Conservation (phyloP, 208 protist species). For the Paratrypanosoma confusum region DNA sequence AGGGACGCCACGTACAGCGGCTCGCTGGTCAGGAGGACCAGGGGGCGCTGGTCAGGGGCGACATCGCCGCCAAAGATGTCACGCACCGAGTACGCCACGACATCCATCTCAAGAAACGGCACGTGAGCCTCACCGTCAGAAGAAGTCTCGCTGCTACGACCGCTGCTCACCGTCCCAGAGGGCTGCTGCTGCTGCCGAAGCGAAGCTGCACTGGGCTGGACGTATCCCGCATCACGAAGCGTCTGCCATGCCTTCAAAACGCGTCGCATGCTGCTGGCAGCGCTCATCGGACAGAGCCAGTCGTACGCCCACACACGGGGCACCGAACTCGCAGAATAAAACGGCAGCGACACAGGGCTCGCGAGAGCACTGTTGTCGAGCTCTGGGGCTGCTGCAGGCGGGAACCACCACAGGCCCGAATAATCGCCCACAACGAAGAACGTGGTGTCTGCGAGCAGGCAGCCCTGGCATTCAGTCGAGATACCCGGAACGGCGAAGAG, state of each 20-base stretch:
- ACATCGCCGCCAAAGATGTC: slow-evolving; percentile 39
- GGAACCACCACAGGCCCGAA: slow-evolving; percentile 45
- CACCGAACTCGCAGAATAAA: slow-evolving; percentile 22
- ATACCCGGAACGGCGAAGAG: slow-evolving; percentile 82
- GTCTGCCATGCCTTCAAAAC: slow-evolving; percentile 16
- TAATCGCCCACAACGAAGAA: slow-evolving; percentile 77
- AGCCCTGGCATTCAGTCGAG: slow-evolving; percentile 70
- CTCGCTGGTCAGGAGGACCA: slow-evolving; percentile 38
- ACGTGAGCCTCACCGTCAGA: neutral
- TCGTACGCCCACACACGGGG: slow-evolving; percentile 42
- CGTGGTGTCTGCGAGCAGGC: slow-evolving; percentile 76
- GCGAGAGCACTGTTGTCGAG: slow-evolving; percentile 20
- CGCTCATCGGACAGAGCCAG: slow-evolving; percentile 49
- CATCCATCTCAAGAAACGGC: slow-evolving; percentile 34
- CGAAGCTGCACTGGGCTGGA: neutral
- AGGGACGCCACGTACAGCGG: slow-evolving; percentile 18
- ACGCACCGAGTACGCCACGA: slow-evolving; percentile 53
- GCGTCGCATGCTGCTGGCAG: slow-evolving; percentile 19
- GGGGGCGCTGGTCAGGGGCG: slow-evolving; percentile 32
- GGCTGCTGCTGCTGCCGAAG: slow-evolving; percentile 3
- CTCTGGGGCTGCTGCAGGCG: slow-evolving; percentile 1
- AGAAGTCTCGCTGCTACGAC: neutral
- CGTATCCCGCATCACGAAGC: neutral
- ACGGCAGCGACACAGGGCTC: slow-evolving; percentile 40
- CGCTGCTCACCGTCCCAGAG: too few relatives aligned